These are phyloP conservation scores for Camelina laxa DNA, from an alignment of 345 rosid genomes.

Conservation along the genomic window DNA sequence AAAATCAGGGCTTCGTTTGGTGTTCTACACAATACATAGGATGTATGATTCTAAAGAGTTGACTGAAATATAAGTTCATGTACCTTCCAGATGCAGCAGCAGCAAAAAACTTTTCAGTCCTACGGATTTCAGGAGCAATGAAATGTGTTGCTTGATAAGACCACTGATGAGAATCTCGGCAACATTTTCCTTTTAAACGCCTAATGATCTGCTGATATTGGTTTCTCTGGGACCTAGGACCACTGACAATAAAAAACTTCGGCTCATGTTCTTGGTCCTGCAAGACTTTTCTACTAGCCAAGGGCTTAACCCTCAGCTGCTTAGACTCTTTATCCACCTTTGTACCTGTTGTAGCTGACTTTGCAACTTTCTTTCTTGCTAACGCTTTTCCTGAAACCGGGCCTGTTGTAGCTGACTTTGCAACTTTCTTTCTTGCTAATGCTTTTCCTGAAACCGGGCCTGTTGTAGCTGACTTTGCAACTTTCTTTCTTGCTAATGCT, in stretches of 20 bases:
- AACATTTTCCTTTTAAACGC: conserved; percentile 71
- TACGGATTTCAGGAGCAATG: conserved; percentile 69
- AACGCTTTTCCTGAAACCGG: too few species aligned
- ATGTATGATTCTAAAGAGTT: neutral
- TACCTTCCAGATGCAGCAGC: conserved; percentile 70
- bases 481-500: conserved; percentile 38
- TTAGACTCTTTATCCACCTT: conserved; percentile 43
- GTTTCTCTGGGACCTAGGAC: conserved; percentile 70
- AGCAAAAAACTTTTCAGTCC: conserved; percentile 86
- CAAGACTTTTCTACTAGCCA: conserved; percentile 25
- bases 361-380: too few species aligned
- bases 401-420: too few species aligned
- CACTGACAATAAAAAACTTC: conserved; percentile 68
- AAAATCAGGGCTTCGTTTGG: neutral
- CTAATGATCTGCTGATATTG: conserved; percentile 71
- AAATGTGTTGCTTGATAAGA: conserved; percentile 96
- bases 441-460: conserved; percentile 32
- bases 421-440: conserved; percentile 39
- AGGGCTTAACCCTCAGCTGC: conserved; percentile 39
- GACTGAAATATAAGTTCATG: neutral
- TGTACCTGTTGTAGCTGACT: conserved; percentile 25
- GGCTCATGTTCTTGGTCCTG: conserved; percentile 50
- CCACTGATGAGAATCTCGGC: conserved; percentile 96
- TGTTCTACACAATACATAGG: neutral
- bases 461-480: conserved; percentile 33